Evolutionary conservation across 139 green algal species (phyloP).

Genomic region (Nannochloris sp.): DNA sequence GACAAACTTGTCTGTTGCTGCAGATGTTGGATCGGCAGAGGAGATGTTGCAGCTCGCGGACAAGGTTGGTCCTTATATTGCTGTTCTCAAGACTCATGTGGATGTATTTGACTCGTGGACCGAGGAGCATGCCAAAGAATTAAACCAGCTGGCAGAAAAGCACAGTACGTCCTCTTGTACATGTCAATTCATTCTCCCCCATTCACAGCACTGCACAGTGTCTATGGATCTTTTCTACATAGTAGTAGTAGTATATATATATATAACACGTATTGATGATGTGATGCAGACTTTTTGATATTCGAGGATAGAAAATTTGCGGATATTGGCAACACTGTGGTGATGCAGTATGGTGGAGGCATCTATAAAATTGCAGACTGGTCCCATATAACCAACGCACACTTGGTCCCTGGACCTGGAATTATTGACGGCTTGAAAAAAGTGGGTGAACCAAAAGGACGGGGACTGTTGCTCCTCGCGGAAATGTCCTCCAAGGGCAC

Average conservation of each 20-base stretch:
- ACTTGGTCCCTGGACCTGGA: constrained; percentile 85
- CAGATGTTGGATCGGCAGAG: constrained; percentile 79
- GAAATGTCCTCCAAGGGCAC: constrained; percentile 96
- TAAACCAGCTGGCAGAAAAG: constrained; percentile 67
- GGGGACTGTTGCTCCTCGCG: constrained; percentile 72
- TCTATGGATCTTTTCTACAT: no score
- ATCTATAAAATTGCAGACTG: constrained; percentile 93
- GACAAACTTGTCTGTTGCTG: constrained; percentile 94
- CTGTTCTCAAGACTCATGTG: constrained; percentile 97
- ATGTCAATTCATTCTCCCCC: background rate
- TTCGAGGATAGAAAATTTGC: constrained; percentile 99
- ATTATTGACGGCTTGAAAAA: constrained; percentile 95
- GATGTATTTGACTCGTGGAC: constrained; percentile 79
- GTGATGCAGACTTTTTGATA: constrained; percentile 85
- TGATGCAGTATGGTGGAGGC: constrained; percentile 72
- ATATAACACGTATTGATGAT: no score
- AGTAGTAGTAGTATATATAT: no score
- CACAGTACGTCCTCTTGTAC: constrained; percentile 44
- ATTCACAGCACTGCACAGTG: no score
- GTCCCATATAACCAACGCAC: constrained; percentile 95
- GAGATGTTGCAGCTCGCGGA: constrained; percentile 90
- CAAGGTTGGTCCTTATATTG: constrained; percentile 86
- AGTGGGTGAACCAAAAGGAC: constrained; percentile 31
- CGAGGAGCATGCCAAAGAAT: constrained; percentile 27
- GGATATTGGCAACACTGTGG: constrained; percentile 99